These are phyloP conservation scores for Brettanomyces naardenensis DNA, from an alignment of 805 yeast genomes.

Conservation along the genomic window DNA sequence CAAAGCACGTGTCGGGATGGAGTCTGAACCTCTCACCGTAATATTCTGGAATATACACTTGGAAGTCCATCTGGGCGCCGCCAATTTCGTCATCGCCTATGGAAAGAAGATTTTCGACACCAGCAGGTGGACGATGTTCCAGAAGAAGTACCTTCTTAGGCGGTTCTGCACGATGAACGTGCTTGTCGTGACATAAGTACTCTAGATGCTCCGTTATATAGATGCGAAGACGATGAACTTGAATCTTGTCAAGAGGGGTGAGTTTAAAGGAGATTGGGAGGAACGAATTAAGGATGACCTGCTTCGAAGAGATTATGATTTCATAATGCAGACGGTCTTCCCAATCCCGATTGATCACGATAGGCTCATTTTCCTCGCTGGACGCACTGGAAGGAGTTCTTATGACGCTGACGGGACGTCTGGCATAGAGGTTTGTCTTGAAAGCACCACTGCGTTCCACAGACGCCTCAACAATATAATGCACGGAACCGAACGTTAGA, in stretches of 20 bases:
- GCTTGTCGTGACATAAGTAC: conserved; percentile 77
- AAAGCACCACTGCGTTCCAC: conserved; percentile 80
- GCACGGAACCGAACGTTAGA: conserved; percentile 76
- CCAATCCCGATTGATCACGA: conserved; percentile 87
- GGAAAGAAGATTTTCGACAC: conserved; percentile 39
- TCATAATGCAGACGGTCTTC: conserved; percentile 87
- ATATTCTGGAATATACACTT: conserved; percentile 72
- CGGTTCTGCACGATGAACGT: conserved; percentile 91
- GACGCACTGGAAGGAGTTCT: conserved; percentile 73
- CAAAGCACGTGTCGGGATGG: conserved; percentile 82
- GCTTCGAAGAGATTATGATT: conserved; percentile 83
- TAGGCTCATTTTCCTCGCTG: conserved; percentile 88
- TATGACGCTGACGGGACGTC: conserved; percentile 55
- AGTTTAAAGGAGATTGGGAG: conserved; percentile 80
- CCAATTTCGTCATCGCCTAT: conserved; percentile 42
- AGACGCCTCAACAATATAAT: conserved; percentile 59
- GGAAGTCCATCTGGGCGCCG: conserved; percentile 78
- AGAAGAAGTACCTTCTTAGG: conserved; percentile 68
- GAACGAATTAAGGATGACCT: conserved; percentile 73
- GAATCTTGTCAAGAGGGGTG: conserved; percentile 81
- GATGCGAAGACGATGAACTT: conserved; percentile 77
- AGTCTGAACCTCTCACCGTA: conserved; percentile 47
- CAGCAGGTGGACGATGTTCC: conserved; percentile 65
- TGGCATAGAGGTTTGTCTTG: conserved; percentile 64
- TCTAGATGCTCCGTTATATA: conserved; percentile 86